Conservation (phyloP, 1,139 yeast species). For the Pichia sp. region DNA sequence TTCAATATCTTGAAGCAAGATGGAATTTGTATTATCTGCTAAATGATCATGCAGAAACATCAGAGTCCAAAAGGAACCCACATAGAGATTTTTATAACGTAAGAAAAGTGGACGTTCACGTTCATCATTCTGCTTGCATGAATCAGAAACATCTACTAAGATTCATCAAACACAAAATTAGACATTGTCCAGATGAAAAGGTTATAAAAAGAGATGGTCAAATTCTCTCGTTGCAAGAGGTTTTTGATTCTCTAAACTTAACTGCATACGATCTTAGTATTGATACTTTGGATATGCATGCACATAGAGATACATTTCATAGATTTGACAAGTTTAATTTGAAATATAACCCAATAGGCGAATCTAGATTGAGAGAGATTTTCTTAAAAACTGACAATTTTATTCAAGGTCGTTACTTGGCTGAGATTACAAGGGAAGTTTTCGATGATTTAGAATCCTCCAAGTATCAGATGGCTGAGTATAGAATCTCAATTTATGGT, state of each 20-base stretch:
- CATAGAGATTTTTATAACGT: conserved; percentile 98
- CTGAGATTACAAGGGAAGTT: conserved; percentile 90
- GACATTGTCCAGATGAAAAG: conserved; percentile 73
- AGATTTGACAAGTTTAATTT: conserved; percentile 95
- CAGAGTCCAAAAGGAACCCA: conserved; percentile 77
- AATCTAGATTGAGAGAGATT: conserved; percentile 90
- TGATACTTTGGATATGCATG: conserved; percentile 98
- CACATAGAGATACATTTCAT: conserved; percentile 96
- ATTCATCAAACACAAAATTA: conserved; percentile 85
- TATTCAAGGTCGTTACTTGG: conserved; percentile 80
- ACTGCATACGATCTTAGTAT: conserved; percentile 93
- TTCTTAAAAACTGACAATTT: conserved; percentile 93
- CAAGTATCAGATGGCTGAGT: conserved; percentile 95
- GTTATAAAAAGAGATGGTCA: conserved; percentile 93
- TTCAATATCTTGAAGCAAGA: conserved; percentile 90
- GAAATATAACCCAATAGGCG: conserved; percentile 97
- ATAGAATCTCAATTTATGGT: conserved; percentile 91
- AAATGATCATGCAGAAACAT: conserved; percentile 88
- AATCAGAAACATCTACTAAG: conserved; percentile 93
- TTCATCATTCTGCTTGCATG: conserved; percentile 98
- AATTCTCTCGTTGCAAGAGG: conserved; percentile 77
- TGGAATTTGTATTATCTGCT: conserved; percentile 87
- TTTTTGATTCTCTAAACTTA: conserved; percentile 80
- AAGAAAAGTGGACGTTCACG: conserved; percentile 97
- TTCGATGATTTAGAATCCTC: conserved; percentile 88